Evolutionary conservation across 306 rosid species (phyloP), one percentile per base, ranked within the genome.

Genomic region (Dryas octopetala): DNA sequence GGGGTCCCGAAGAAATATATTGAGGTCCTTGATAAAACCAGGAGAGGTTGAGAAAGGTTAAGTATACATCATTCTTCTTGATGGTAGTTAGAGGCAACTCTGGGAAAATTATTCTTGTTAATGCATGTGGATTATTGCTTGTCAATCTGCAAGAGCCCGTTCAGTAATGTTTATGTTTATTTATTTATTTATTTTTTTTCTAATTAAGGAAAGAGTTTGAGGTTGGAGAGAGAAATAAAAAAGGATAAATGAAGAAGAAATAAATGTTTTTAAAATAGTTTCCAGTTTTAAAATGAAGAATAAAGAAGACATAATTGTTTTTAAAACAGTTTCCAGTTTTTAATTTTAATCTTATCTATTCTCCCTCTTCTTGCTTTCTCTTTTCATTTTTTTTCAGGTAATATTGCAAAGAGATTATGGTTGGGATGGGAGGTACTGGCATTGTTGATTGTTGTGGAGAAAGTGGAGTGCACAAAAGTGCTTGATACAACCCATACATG

Each of bases 1-100:
- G 96, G 96, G 77, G 90, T 95, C 77, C 96, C 96, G 45, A 95
- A 95, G 87, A 91, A 88, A 84, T 87, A 74, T 78, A 95, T 95
- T 48, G 97, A 91, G 81, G 98, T 95, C 80, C 90, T 87, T 77
- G 96, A 95, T 59, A 95, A 90, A 85, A 95, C 96, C 40, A 90
- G 71, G 86, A 90, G 61, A 90, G 63, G 40, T 59, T 50, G 32
- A 9, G 13, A 51, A 38, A 26, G 68, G 60, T 57, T 55, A 2
- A 5, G 52, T 41, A n/a, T 55, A 40, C 68, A 41, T 53, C 41
- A 43, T 57, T 71, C 15, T 57, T 57, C 26, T 26, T 57, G 64
- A 55, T 54, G 52, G 62, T 54, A 17, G 15, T 70, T 11, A 17
- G 51, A 54, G 67, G 51, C 44, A 12, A 41, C 19, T 0, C 17